Evolutionary conservation across 306 rosid genomes (phyloP), one percentile per base, ranked within the genome.

Genomic region (Pterocarpus santalinus): DNA sequence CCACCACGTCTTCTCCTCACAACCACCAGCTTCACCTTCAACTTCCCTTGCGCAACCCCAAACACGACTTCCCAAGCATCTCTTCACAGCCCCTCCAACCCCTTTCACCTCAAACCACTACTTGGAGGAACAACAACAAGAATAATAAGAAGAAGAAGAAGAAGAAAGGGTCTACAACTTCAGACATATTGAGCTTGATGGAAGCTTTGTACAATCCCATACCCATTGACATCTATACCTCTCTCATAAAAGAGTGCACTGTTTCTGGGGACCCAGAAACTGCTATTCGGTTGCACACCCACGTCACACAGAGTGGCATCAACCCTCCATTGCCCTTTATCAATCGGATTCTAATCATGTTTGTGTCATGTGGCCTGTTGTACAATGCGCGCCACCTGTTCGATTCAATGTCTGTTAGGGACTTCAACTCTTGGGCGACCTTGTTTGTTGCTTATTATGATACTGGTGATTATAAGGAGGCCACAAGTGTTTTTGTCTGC

Each of bases 381-480:
- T 82, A 83, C 0, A 11, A 4, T 70, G 89, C 89, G 2, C 80
- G 74, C 81, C 39, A 80, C 1, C 10, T 86, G 89, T 86, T 86
- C 5, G 89, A 86, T 5, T 1, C 7, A 80, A 83, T 86, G 87
- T 3, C 46, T 53, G 34, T 58, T 0, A 86, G 83, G 39, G 83
- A 86, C 72, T 76, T 86, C 76, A 88, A 87, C 78, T 81, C 91
- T 10, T 90, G 94, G 94, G 94, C 87, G 16, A 84, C 58, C 32
- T 61, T 90, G 67, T 80, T 86, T 36, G 70, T 86, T 76, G 83
- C 78, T 16, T 76, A 76, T 71, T 80, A 80, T 71, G 85, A 83
- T 51, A 35, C 51, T 66, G 38, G 53, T 28, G 74, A 83, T 34
- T 86, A 86, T 63, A 83, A 76, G 44, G 82, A 30, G 52, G 75